Evolutionary conservation across 2,329 filamentous ascomycete genomes (phyloP), one percentile per base, ranked within the genome.

Genomic region (Grosmannia huntii): DNA sequence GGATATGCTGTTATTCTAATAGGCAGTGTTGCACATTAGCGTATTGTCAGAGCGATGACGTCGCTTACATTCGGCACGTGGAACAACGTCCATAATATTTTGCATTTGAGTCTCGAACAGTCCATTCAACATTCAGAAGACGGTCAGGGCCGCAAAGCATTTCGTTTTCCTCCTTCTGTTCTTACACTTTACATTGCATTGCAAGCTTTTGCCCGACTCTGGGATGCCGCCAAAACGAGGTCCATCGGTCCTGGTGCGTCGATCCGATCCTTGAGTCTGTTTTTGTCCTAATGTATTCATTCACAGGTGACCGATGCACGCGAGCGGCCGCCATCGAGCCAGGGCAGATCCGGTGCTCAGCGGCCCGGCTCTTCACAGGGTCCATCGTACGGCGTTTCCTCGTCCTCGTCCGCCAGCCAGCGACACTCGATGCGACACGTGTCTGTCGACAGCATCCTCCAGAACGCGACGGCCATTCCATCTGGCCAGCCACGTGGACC

Each of bases 391-490:
- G 55, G 46, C 21, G 53, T 41, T 2, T 31, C 63, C 68, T 59
- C 60, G 60, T 61, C 61, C 23, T 50, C 60, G 41, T 53, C n/a
- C 4, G 49, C 59, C 53, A 57, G 60, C 65, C 64, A 65, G 23
- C 63, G 62, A 19, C 62, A 62, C n/a, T 76, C 79, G 64, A 91
- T 83, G 76, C 87, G 83, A 66, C 88, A 88, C 70, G 89, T 97
- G 68, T 85, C 84, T 1, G 92, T 99, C 70, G 94, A 99, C 74
- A 95, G 92, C 69, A 88, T 97, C 63, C 83, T 99, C 5, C 90
- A 95, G 70, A 89, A 95, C 74, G 87, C 90, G 60, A 94, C 90
- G 55, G 91, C 96, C 68, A 94, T 99, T 48, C 94, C 94, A 1
- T 97, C 94, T 0, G 91, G 90, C 66, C 92, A 96, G 71, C 89